phyloP scores from a whole-genome alignment of 2,329 filamentous ascomycete species.

The Trichoderma atrobrunneum region DNA sequence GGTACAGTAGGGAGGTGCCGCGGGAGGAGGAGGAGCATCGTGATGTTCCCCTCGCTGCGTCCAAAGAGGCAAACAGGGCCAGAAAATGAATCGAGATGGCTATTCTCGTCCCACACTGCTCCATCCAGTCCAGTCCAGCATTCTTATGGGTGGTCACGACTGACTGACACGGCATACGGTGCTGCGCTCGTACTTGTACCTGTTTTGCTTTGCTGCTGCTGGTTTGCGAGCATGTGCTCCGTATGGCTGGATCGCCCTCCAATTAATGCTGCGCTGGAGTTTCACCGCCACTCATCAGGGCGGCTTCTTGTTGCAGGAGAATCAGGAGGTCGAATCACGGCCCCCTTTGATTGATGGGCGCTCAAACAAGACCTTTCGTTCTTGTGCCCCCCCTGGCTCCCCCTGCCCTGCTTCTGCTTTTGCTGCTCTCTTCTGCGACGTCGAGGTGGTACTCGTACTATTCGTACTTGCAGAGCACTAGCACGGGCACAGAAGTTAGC shows the following conservation, averaged over 20 bases:
- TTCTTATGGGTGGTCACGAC: slow-evolving; percentile 1
- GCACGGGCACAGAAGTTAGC: background rate
- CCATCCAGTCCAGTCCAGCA: slow-evolving; percentile 4
- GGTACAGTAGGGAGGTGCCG: background rate
- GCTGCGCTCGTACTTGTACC: background rate
- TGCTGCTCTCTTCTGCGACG: slow-evolving; percentile 9
- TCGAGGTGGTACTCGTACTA: background rate
- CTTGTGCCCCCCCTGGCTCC: background rate
- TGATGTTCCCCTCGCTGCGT: background rate
- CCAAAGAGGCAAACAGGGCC: slow-evolving; percentile 1
- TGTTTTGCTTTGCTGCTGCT: background rate
- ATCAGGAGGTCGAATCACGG: slow-evolving; percentile 11
- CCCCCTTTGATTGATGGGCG: slow-evolving; percentile 12
- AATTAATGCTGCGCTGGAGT: slow-evolving; percentile 9
- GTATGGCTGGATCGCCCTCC: slow-evolving; percentile 9
- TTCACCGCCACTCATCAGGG: slow-evolving; percentile 21
- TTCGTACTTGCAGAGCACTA: background rate
- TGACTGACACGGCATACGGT: slow-evolving; percentile 3
- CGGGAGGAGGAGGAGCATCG: background rate
- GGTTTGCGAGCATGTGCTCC: background rate
- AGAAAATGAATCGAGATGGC: slow-evolving; percentile 16
- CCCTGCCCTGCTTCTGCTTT: slow-evolving; percentile 5
- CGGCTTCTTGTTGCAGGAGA: slow-evolving; percentile 16
- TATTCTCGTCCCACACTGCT: background rate
- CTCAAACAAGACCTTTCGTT: background rate